These are phyloP conservation scores for Wallacemonas sp. DNA, from an alignment of 208 protist species.

Conservation along the genomic window DNA sequence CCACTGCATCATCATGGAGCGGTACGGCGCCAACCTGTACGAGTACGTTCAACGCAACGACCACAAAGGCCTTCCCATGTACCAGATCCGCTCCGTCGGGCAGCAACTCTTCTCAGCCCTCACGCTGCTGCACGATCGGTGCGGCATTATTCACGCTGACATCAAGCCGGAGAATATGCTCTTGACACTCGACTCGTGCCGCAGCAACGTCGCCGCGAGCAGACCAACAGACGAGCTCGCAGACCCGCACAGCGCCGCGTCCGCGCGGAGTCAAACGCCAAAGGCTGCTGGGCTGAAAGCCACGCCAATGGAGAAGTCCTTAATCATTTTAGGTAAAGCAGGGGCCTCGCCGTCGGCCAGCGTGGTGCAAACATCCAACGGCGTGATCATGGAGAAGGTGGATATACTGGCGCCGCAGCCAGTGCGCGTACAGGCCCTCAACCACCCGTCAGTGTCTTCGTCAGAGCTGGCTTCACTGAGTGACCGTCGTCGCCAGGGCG, in stretches of 20 bases:
- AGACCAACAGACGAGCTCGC: neutral
- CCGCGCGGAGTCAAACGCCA: neutral
- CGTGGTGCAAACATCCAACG: neutral
- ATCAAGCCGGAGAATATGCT: conserved; percentile 96
- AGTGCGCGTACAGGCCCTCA: conserved; percentile 31
- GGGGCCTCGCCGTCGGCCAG: neutral
- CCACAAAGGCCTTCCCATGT: conserved; percentile 80
- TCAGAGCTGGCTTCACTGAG: neutral
- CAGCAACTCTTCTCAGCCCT: conserved; percentile 93
- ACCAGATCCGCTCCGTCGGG: conserved; percentile 84
- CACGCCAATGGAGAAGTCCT: conserved; percentile 9
- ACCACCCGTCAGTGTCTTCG: conserved; percentile 15
- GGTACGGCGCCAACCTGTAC: conserved; percentile 91
- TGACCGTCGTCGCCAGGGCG: neutral
- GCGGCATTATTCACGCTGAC: conserved; percentile 96
- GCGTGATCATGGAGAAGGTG: conserved; percentile 17
- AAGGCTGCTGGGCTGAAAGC: neutral
- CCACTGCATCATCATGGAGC: conserved; percentile 92
- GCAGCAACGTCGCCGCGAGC: conserved; percentile 14
- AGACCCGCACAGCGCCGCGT: neutral
- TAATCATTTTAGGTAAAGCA: conserved; percentile 8
- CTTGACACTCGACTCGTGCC: conserved; percentile 66
- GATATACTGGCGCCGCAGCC: conserved; percentile 31
- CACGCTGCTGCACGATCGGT: conserved; percentile 84
- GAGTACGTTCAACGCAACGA: conserved; percentile 81